Evolutionary conservation across 2,329 filamentous ascomycete species (phyloP).

Genomic region (Fusarium palustre): DNA sequence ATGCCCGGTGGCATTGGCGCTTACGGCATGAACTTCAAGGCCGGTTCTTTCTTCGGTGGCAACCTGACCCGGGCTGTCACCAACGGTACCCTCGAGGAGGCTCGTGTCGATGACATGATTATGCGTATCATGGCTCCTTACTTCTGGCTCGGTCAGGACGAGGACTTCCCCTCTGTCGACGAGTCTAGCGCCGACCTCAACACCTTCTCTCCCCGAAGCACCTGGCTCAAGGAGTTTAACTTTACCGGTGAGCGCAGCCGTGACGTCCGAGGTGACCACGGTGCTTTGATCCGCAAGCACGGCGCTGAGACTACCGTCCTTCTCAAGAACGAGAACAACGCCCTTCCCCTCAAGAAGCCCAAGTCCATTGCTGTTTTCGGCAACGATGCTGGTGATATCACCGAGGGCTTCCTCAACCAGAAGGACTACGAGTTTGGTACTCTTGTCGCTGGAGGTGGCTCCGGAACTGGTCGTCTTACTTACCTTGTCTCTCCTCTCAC

Average conservation of each 20-base stretch:
- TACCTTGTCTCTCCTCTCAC: slow-evolving; percentile 54
- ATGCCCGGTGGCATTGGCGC: slow-evolving; percentile 60
- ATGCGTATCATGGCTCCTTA: slow-evolving; percentile 67
- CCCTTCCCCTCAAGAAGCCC: slow-evolving; percentile 69
- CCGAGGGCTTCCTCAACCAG: slow-evolving; percentile 74
- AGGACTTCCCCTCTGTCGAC: slow-evolving; percentile 58
- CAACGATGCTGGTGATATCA: slow-evolving; percentile 62
- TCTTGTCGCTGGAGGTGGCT: slow-evolving; percentile 69
- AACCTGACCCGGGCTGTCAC: slow-evolving; percentile 61
- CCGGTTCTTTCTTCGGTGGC: slow-evolving; percentile 58
- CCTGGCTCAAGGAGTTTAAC: slow-evolving; percentile 57
- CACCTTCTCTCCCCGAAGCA: slow-evolving; percentile 61
- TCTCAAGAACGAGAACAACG: slow-evolving; percentile 75
- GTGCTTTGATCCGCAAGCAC: slow-evolving; percentile 66
- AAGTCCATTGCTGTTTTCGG: slow-evolving; percentile 68
- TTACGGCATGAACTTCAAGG: slow-evolving; percentile 48
- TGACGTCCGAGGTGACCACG: slow-evolving; percentile 66
- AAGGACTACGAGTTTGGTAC: slow-evolving; percentile 71
- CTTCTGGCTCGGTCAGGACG: slow-evolving; percentile 62
- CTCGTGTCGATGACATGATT: slow-evolving; percentile 61
- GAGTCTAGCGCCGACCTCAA: slow-evolving; percentile 61
- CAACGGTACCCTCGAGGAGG: slow-evolving; percentile 58
- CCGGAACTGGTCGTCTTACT: slow-evolving; percentile 55
- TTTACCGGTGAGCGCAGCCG: slow-evolving; percentile 65
- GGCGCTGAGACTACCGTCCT: slow-evolving; percentile 71